A percentile compares a stretch with the other conserved stretches of the same genome.
These are phyloP conservation scores for Climacium dendroides DNA, from an alignment of 225 moss, liverwort and hornwort species.

Conservation along the genomic window DNA sequence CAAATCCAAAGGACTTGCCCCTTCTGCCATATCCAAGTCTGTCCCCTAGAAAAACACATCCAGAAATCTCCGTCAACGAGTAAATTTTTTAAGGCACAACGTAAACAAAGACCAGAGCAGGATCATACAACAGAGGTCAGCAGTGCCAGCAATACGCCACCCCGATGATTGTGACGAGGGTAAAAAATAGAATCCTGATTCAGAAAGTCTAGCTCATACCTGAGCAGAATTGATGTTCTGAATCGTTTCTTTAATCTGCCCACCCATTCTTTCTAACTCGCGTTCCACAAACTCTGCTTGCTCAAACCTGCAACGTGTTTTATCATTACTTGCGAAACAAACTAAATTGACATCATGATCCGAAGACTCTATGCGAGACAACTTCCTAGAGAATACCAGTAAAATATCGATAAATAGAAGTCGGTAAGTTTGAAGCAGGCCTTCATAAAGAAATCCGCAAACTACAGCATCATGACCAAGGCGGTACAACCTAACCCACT, in stretches of 20 bases:
- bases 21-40: conserved; percentile 67
- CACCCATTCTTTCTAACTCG: conserved; percentile 77
- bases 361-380: not conserved
- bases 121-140: not conserved
- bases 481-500: not conserved
- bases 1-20: conserved; percentile 88
- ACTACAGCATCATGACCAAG: not conserved
- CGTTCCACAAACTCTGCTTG: conserved; percentile 95
- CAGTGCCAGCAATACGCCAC: not conserved
- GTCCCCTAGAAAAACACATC: conserved; percentile 34
- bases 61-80: not conserved
- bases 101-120: not conserved
- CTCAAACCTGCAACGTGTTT: conserved; percentile 45
- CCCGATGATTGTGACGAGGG: not conserved
- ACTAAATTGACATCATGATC: not conserved
- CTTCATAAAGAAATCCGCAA: not conserved
- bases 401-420: not conserved
- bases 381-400: not conserved
- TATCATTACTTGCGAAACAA: not conserved
- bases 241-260: conserved; percentile 77
- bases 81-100: not conserved
- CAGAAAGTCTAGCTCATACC: conserved; percentile 1
- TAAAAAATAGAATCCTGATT: not conserved
- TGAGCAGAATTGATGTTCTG: conserved; percentile 77
- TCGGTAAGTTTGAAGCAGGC: not conserved